phyloP scores from a whole-genome alignment of 2,329 filamentous ascomycete species.

The Xylariaceae sp. region DNA sequence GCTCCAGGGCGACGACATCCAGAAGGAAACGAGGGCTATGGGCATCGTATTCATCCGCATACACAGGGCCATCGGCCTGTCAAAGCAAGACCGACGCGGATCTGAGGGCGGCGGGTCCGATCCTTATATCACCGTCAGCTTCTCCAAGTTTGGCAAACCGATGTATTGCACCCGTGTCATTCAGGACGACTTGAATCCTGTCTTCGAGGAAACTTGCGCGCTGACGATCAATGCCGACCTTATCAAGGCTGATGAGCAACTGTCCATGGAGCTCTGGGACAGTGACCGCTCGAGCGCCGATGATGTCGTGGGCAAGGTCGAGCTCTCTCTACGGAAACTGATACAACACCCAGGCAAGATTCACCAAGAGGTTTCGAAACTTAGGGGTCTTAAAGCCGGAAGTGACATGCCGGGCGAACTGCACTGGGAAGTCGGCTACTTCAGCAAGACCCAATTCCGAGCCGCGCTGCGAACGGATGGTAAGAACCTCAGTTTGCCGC shows the following conservation, averaged over 20 bases:
- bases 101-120: slow-evolving; percentile 84
- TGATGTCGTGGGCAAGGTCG: slow-evolving; percentile 91
- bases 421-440: slow-evolving; percentile 95
- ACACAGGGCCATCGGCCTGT: slow-evolving; percentile 78
- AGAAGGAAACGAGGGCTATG: slow-evolving; percentile 80
- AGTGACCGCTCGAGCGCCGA: slow-evolving; percentile 88
- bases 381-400: slow-evolving; percentile 75
- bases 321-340: slow-evolving; percentile 89
- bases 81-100: slow-evolving; percentile 82
- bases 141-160: slow-evolving; percentile 94
- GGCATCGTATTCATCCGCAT: slow-evolving; percentile 92
- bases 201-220: slow-evolving; percentile 84
- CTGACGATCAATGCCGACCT: slow-evolving; percentile 82
- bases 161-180: slow-evolving; percentile 98
- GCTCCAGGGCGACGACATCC: slow-evolving; percentile 83
- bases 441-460: slow-evolving; percentile 83
- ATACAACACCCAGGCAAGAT: slow-evolving; percentile 91
- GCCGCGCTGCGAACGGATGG: slow-evolving; percentile 81
- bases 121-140: slow-evolving; percentile 89
- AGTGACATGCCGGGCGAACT: slow-evolving; percentile 89
- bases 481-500: slow-evolving; percentile 71
- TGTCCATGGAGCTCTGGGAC: slow-evolving; percentile 94
- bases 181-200: slow-evolving; percentile 85
- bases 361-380: slow-evolving; percentile 81
- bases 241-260: slow-evolving; percentile 87